A percentile compares a stretch with the other conserved stretches of the same genome.
These are phyloP conservation scores for Cercospora beticola DNA, from an alignment of 2,329 filamentous ascomycete genomes.

Conservation along the genomic window DNA sequence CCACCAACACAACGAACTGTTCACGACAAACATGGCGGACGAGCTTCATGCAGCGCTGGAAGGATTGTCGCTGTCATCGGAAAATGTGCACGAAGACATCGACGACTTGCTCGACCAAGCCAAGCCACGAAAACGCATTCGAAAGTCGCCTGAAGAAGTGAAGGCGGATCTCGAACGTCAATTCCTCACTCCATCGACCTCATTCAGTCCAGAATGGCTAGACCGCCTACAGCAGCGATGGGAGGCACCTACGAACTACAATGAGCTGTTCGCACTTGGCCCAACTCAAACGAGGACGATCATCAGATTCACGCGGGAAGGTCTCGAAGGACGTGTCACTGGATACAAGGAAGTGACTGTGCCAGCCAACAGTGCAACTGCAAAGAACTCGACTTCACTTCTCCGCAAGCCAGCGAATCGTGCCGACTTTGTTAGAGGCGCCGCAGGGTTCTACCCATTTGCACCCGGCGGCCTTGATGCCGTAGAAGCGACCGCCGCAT, in stretches of 20 bases:
- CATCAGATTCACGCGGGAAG: constrained; percentile 86
- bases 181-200: constrained; percentile 74
- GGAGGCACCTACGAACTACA: constrained; percentile 77
- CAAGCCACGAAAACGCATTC: constrained; percentile 53
- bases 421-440: constrained; percentile 89
- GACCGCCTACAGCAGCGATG: constrained; percentile 86
- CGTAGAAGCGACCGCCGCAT: constrained; percentile 78
- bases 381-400: constrained; percentile 92
- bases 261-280: constrained; percentile 81
- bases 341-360: constrained; percentile 94
- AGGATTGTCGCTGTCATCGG: constrained; percentile 49
- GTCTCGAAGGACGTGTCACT: constrained; percentile 86
- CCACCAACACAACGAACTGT: not conserved
- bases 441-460: constrained; percentile 91
- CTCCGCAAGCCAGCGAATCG: constrained; percentile 80
- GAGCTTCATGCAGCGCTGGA: constrained; percentile 52
- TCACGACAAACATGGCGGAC: constrained; percentile 21
- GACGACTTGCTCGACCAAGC: constrained; percentile 60
- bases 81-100: constrained; percentile 41
- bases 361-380: constrained; percentile 81
- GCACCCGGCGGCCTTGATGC: constrained; percentile 85
- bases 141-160: constrained; percentile 60
- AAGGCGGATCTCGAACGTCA: constrained; percentile 70
- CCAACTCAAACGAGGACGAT: constrained; percentile 93
- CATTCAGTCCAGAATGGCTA: constrained; percentile 82